Evolutionary conservation across 2,329 filamentous ascomycete species (phyloP).

Genomic region (Iodosphaeria phyllophila): DNA sequence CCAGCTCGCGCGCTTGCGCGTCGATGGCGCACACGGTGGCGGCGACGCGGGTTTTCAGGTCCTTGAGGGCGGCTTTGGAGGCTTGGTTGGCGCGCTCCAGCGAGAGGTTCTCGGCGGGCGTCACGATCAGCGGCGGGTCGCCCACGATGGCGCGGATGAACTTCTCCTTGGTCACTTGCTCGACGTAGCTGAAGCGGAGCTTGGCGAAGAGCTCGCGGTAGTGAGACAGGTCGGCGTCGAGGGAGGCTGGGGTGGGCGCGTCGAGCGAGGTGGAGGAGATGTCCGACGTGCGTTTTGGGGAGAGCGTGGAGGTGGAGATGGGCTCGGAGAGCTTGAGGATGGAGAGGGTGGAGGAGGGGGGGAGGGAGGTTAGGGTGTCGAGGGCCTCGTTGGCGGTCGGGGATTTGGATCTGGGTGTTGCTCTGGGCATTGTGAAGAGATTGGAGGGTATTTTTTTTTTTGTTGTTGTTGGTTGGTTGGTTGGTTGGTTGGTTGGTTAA

Average conservation of each 20-base stretch:
- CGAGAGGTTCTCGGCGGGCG: slow-evolving; percentile 62
- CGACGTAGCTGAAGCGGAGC: slow-evolving; percentile 89
- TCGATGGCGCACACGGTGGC: slow-evolving; percentile 59
- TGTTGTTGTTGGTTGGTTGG: no score
- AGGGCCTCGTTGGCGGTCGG: slow-evolving; percentile 21
- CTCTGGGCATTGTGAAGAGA: slow-evolving; percentile 1
- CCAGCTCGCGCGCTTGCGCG: slow-evolving; percentile 37
- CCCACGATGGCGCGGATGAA: slow-evolving; percentile 87
- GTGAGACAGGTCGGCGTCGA: slow-evolving; percentile 71
- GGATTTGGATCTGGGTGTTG: no score
- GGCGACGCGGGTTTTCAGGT: slow-evolving; percentile 62
- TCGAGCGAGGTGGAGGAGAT: slow-evolving; percentile 46
- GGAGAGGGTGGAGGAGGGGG: slow-evolving; percentile 42
- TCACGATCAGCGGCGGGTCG: slow-evolving; percentile 73
- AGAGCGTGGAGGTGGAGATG: slow-evolving; percentile 32
- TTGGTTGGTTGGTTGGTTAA: no score
- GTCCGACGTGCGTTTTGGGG: slow-evolving; percentile 48
- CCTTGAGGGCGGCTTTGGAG: slow-evolving; percentile 59
- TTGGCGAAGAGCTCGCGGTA: slow-evolving; percentile 95
- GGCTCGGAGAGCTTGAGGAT: slow-evolving; percentile 65
- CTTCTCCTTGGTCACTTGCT: slow-evolving; percentile 97
- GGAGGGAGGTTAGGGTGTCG: slow-evolving; percentile 30
- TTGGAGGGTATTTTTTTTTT: slow-evolving; percentile 1
- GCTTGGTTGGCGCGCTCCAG: slow-evolving; percentile 50
- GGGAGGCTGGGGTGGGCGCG: slow-evolving; percentile 51